These are phyloP conservation scores for Aspergillus floridensis DNA, from an alignment of 2,329 filamentous ascomycete species.

Conservation along the genomic window DNA sequence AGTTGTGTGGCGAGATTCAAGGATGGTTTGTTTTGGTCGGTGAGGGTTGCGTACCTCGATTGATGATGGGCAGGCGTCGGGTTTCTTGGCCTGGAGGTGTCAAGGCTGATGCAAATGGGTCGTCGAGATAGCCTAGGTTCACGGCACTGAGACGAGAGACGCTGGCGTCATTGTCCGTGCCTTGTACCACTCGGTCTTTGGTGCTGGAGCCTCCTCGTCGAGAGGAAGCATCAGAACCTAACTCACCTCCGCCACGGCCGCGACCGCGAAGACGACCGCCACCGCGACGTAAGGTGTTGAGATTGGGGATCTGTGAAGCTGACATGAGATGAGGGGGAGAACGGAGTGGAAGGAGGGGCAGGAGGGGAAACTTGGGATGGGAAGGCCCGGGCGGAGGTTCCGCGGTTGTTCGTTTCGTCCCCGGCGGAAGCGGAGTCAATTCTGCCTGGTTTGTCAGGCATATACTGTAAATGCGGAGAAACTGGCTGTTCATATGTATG, in stretches of 20 bases:
- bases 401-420: slow-evolving; percentile 8
- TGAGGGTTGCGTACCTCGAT: slow-evolving; percentile 64
- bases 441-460: background rate
- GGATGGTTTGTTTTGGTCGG: too few relatives aligned
- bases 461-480: background rate
- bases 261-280: slow-evolving; percentile 49
- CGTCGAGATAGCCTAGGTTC: slow-evolving; percentile 76
- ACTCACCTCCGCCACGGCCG: slow-evolving; percentile 33
- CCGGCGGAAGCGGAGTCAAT: background rate
- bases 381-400: slow-evolving; percentile 13
- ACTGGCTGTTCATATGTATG: background rate
- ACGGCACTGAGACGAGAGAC: slow-evolving; percentile 87
- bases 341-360: slow-evolving; percentile 12
- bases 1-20: too few relatives aligned
- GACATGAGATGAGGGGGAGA: slow-evolving; percentile 54
- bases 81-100: slow-evolving; percentile 51
- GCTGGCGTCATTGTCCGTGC: slow-evolving; percentile 88
- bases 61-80: slow-evolving; percentile 84
- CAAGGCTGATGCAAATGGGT: slow-evolving; percentile 73
- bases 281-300: slow-evolving; percentile 59
- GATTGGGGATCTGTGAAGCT: slow-evolving; percentile 73
- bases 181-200: slow-evolving; percentile 76
- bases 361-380: slow-evolving; percentile 17
- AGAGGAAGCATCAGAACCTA: slow-evolving; percentile 23
- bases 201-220: slow-evolving; percentile 29